Conservation (phyloP, 176 grass and related monocot species). For the Areca catechu region DNA sequence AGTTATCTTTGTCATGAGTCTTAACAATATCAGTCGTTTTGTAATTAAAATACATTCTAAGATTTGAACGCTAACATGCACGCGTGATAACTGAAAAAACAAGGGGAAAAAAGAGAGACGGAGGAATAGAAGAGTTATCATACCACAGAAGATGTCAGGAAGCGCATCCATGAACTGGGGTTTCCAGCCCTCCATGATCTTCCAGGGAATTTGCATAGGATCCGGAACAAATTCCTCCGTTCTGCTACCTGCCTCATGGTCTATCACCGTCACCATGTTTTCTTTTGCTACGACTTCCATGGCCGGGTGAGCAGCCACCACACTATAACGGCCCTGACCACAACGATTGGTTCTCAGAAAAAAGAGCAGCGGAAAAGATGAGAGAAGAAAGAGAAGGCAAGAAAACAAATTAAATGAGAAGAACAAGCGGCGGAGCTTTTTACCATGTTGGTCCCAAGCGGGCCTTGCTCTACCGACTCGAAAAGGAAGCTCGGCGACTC, state of each 20-base stretch:
- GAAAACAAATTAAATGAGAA: not conserved
- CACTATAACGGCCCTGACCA: constrained; percentile 76
- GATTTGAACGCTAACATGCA: too few relatives aligned
- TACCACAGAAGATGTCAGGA: constrained; percentile 84
- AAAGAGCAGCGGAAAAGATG: not conserved
- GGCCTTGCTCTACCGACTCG: constrained; percentile 85
- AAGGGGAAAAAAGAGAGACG: not conserved
- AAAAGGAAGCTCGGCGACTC: constrained; percentile 95
- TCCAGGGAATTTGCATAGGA: constrained; percentile 63
- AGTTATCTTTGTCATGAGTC: too few relatives aligned
- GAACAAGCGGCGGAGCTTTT: not conserved
- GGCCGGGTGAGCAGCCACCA: constrained; percentile 64
- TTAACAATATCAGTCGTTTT: too few relatives aligned
- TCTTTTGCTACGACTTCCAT: constrained; percentile 89
- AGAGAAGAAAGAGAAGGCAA: not conserved
- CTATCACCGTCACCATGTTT: constrained; percentile 44
- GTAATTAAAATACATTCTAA: too few relatives aligned
- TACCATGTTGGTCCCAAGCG: constrained; percentile 75
- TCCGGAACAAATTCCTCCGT: constrained; percentile 47
- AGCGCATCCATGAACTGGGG: constrained; percentile 43
- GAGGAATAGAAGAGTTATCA: not conserved
- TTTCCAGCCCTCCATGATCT: constrained; percentile 64
- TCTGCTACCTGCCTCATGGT: constrained; percentile 51
- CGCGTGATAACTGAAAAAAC: too few relatives aligned
- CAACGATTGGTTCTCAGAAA: too few relatives aligned